Evolutionary conservation across 768 basidiomycete species (phyloP), one percentile per base, ranked within the genome.

Genomic region (Termitomyces sp.): DNA sequence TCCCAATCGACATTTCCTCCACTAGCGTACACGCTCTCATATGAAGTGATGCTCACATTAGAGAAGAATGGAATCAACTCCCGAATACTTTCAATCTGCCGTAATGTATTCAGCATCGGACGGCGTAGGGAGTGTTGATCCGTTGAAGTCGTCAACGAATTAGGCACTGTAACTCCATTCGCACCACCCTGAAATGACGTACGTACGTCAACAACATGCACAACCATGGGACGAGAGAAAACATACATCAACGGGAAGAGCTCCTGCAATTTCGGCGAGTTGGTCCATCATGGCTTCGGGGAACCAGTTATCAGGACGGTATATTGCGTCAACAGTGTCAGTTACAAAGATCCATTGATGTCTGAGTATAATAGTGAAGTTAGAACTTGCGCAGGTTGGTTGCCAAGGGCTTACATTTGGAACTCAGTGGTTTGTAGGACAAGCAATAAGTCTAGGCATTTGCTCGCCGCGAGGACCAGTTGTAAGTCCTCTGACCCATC

Each of bases 281-380:
- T 88, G 88, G 67, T 99, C 97, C 72, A 98, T 82, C 77, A 97
- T 85, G 2, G 94, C 89, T 62, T 90, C 88, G 0, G 95, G 91
- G 57, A 77, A 76, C 82, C 88, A 93, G 46, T 86, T 77, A 57
- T 94, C 87, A 0, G 94, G 90, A 18, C 85, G 87, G 72, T 93
- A 94, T 34, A 94, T 82, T 0, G 96, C 94, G 65, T 98, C 97
- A 6, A 95, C 92, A 0, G 96, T 98, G 70, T 99, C 96, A 3
- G 94, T 97, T 44, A 98, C 85, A 70, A 98, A 99, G 66, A 97
- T 91, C 96, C 97, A 99, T 76, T 99, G 94, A 70, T 98, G 91
- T 68, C 89, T 92, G 62, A 20, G 44, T 20, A 29, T 44, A 5
- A 15, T 49, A 66, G 10, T 69, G 55, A 55, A 49, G 39, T 12